A percentile compares a stretch with the other conserved stretches of the same genome.
phyloP scores from a whole-genome alignment of 768 basidiomycete genomes.

The Gymnopilus dilepis region DNA sequence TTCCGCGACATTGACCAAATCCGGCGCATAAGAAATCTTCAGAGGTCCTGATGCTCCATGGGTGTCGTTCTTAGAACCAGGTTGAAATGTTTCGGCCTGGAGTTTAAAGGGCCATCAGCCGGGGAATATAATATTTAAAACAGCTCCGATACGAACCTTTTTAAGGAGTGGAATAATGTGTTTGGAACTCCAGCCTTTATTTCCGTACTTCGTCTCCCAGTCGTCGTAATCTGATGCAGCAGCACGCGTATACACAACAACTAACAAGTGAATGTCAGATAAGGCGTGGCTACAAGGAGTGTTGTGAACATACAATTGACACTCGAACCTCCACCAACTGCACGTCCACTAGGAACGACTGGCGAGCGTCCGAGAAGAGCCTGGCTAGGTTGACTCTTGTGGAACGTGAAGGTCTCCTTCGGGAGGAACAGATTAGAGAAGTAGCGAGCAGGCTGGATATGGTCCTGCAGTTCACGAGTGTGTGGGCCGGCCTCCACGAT shows the following conservation, averaged over 20 bases:
- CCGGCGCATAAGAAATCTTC: constrained; percentile 49
- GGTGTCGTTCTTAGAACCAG: constrained; percentile 31
- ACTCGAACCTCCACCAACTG: constrained; percentile 66
- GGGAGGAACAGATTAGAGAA: constrained; percentile 42
- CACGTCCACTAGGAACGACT: constrained; percentile 50
- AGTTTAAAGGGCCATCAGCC: neutral
- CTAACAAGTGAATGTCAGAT: constrained; percentile 27
- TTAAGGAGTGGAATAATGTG: constrained; percentile 61
- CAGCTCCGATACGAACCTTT: constrained; percentile 45
- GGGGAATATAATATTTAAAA: neutral
- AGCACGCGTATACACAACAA: constrained; percentile 62
- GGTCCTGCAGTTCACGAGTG: constrained; percentile 47
- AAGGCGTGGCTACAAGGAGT: neutral
- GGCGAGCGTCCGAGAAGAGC: constrained; percentile 48
- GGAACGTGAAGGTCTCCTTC: constrained; percentile 47
- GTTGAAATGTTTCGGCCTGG: constrained; percentile 50
- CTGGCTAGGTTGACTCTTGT: constrained; percentile 49
- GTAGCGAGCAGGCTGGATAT: constrained; percentile 60
- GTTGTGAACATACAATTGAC: constrained; percentile 55
- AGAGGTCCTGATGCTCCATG: constrained; percentile 61
- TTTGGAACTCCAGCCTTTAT: constrained; percentile 65
- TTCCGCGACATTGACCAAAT: constrained; percentile 46
- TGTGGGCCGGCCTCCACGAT: constrained; percentile 64
- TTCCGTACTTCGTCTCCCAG: constrained; percentile 56
- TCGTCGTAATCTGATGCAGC: constrained; percentile 69